phyloP scores from a whole-genome alignment of 371 early-diverging fungal species.

The Mortierella sp. region DNA sequence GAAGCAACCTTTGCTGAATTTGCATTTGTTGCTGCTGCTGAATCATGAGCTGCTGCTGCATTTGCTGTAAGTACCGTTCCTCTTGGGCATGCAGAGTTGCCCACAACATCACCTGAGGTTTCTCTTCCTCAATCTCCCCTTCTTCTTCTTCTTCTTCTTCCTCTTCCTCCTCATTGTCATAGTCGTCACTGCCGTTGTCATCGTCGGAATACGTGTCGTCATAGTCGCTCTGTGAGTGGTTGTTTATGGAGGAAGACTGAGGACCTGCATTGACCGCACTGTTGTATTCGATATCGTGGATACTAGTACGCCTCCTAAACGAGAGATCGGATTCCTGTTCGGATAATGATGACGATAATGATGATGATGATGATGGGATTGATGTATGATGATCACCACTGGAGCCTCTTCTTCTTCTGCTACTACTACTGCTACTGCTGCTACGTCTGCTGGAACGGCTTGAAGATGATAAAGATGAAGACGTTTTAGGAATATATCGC shows the following conservation, averaged over 20 bases:
- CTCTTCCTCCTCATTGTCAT: constrained; percentile 2
- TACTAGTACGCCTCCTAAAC: constrained; percentile 29
- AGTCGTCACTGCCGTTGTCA: constrained; percentile 3
- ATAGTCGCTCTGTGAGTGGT: neutral
- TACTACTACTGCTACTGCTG: neutral
- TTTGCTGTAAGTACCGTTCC: constrained; percentile 47
- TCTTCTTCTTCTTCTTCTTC: constrained; percentile 12
- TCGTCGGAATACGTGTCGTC: neutral
- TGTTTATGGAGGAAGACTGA: constrained; percentile 1
- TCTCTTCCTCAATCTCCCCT: constrained; percentile 29
- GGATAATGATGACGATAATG: neutral
- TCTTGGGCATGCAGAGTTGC: constrained; percentile 51
- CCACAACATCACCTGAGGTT: constrained; percentile 48
- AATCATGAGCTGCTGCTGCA: constrained; percentile 38
- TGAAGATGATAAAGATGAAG: constrained; percentile 5
- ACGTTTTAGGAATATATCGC: constrained; percentile 35
- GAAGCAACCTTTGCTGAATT: constrained; percentile 4
- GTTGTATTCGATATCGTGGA: constrained; percentile 48
- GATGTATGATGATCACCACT: neutral
- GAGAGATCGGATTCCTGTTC: constrained; percentile 16
- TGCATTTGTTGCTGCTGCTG: constrained; percentile 41
- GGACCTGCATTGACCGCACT: constrained; percentile 24
- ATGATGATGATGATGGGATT: constrained; percentile 18
- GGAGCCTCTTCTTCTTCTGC: neutral
- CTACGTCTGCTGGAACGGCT: neutral